Evolutionary conservation across 2,329 filamentous ascomycete species (phyloP).

Genomic region (Aureobasidium sp.): DNA sequence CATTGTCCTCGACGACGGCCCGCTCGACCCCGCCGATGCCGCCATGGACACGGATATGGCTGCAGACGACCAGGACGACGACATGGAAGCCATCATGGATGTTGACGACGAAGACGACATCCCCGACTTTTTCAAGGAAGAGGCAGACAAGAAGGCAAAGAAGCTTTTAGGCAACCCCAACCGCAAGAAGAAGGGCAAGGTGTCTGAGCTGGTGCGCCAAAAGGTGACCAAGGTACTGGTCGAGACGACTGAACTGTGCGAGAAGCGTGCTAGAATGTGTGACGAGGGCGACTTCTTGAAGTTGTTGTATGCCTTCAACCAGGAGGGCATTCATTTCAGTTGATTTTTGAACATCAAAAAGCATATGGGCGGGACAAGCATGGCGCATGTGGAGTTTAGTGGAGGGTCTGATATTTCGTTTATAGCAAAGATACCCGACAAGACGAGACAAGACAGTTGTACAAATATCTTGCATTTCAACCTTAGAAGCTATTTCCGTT

Average conservation of each 20-base stretch:
- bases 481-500: background rate
- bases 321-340: conserved; percentile 87
- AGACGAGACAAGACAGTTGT: conserved; percentile 8
- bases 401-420: background rate
- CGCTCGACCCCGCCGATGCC: conserved; percentile 31
- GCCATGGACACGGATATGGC: conserved; percentile 44
- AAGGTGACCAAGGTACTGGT: conserved; percentile 84
- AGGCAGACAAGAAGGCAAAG: conserved; percentile 46
- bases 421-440: conserved; percentile 14
- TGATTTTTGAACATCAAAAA: conserved; percentile 28
- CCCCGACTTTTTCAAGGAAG: conserved; percentile 78
- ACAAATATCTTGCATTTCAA: background rate
- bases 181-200: conserved; percentile 67
- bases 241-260: conserved; percentile 69
- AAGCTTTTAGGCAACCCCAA: conserved; percentile 49
- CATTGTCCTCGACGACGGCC: conserved; percentile 65
- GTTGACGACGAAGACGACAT: conserved; percentile 61
- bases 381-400: background rate
- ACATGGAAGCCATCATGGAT: conserved; percentile 44
- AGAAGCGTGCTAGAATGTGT: conserved; percentile 76
- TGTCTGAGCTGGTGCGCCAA: conserved; percentile 71
- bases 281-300: conserved; percentile 90
- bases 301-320: conserved; percentile 76
- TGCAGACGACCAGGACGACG: conserved; percentile 33
- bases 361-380: conserved; percentile 4